Evolutionary conservation across 192 early-diverging fungal species (phyloP), one percentile per base, ranked within the genome.

Genomic region (Kickxella alabastrina): DNA sequence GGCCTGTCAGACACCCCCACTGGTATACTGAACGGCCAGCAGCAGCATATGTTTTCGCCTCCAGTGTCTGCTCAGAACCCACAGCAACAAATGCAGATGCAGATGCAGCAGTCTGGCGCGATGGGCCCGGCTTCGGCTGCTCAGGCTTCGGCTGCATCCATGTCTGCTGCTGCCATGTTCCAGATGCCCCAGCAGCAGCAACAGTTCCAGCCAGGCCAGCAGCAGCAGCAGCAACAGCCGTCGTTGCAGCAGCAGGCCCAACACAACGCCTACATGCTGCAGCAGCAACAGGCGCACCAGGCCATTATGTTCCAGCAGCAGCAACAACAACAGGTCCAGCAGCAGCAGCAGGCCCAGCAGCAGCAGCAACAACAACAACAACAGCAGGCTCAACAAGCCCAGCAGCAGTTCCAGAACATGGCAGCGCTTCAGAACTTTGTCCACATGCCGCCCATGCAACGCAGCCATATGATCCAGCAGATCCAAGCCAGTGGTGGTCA

Each of bases 391-490:
- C 37, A 39, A 23, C 35, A 45, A 14, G n/a, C n/a, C n/a, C 43
- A 28, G 43, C 24, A 24, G 6, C 43, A 45, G 25, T 26, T 38
- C 26, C 62, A 59, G 44, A 29, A 57, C n/a, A n/a, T n/a, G n/a
- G 43, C 40, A 14, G 41, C 15, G 26, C 43, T 0, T n/a, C 53
- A 57, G 15, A 34, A 38, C 13, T 21, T 74, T 21, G 15, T 32
- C 6, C 7, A 46, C 5, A 34, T 74, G 27, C n/a, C 45, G 22
- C 62, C 58, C 0, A 26, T 38, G 1, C 62, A 65, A 23, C 55
- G 63, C n/a, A 17, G 23, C 24, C 54, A 50, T 12, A 9, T 74
- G 2, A 25, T 74, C 4, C 62, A 66, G 57, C 70, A 74, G 24
- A 23, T 74, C 28, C 68, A 66, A 18, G 39, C 43, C 2, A 32